A percentile compares a stretch with the other conserved stretches of the same genome.
phyloP scores from a whole-genome alignment of 306 rosid species.

The Vigna mungo region DNA sequence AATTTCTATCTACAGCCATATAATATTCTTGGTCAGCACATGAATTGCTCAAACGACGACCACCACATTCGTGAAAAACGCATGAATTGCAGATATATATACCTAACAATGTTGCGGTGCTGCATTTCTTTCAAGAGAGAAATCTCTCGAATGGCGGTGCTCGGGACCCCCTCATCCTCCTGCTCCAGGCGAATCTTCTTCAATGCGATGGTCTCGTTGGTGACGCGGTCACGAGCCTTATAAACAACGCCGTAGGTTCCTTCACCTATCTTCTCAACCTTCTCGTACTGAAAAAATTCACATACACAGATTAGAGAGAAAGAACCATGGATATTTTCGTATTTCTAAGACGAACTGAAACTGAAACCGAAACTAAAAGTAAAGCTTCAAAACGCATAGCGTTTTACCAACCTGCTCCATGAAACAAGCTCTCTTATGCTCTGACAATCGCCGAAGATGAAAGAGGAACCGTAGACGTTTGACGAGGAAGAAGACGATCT shows the following conservation, averaged over 20 bases:
- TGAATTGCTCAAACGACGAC: conserved; percentile 33
- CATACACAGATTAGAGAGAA: conserved; percentile 1
- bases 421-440: conserved; percentile 30
- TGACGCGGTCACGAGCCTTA: conserved; percentile 81
- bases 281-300: conserved; percentile 67
- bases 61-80: conserved; percentile 10
- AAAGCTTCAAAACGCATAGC: conserved; percentile 37
- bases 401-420: conserved; percentile 56
- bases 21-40: not conserved
- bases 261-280: conserved; percentile 90
- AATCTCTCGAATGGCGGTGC: conserved; percentile 89
- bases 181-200: conserved; percentile 95
- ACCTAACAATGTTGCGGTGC: conserved; percentile 90
- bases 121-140: conserved; percentile 94
- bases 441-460: conserved; percentile 1
- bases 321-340: not conserved
- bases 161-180: conserved; percentile 92
- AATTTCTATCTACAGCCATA: not conserved
- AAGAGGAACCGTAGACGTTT: conserved; percentile 14
- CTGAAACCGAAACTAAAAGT: not conserved
- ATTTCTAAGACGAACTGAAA: not conserved
- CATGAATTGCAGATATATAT: conserved; percentile 37
- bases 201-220: conserved; percentile 81
- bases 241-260: conserved; percentile 93
- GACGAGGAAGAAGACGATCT: conserved; percentile 42